Evolutionary conservation across 805 yeast genomes (phyloP).

Genomic region (Ogataea glucozyma): DNA sequence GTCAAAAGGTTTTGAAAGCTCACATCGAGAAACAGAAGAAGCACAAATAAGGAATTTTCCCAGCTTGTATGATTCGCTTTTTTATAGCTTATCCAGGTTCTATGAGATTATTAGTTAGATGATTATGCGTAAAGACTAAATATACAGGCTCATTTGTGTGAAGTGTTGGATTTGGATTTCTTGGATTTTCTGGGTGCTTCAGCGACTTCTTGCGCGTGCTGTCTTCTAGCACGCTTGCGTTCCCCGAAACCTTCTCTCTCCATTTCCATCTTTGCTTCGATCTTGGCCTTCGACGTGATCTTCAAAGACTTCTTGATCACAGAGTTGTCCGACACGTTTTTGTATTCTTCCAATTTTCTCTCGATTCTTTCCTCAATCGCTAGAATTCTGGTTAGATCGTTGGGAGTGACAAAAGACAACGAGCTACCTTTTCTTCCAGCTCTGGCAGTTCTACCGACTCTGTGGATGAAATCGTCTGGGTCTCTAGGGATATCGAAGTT

Average conservation of each 20-base stretch:
- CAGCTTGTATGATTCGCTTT: no score
- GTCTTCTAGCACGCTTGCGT: constrained; percentile 28
- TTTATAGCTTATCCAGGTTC: neutral
- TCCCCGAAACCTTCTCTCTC: constrained; percentile 89
- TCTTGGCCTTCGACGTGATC: constrained; percentile 74
- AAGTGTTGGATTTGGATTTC: constrained; percentile 5
- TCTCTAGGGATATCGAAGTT: constrained; percentile 83
- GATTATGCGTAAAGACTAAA: neutral
- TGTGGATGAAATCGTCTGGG: constrained; percentile 79
- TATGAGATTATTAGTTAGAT: constrained; percentile 3
- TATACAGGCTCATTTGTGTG: no score
- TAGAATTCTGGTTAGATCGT: constrained; percentile 77
- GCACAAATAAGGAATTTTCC: constrained; percentile 45
- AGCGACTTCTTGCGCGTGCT: constrained; percentile 1
- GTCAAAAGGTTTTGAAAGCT: constrained; percentile 81
- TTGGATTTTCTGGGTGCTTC: neutral
- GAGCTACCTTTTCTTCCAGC: constrained; percentile 91
- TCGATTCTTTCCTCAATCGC: constrained; percentile 86
- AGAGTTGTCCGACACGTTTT: constrained; percentile 68
- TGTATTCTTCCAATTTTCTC: constrained; percentile 75
- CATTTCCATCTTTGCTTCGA: constrained; percentile 93
- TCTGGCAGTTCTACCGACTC: constrained; percentile 97
- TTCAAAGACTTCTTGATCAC: constrained; percentile 74
- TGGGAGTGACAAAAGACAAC: constrained; percentile 78
- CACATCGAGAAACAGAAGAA: constrained; percentile 90